Evolutionary conservation across 164 flowering plant species (phyloP).

Genomic region (Vitis rupestris): DNA sequence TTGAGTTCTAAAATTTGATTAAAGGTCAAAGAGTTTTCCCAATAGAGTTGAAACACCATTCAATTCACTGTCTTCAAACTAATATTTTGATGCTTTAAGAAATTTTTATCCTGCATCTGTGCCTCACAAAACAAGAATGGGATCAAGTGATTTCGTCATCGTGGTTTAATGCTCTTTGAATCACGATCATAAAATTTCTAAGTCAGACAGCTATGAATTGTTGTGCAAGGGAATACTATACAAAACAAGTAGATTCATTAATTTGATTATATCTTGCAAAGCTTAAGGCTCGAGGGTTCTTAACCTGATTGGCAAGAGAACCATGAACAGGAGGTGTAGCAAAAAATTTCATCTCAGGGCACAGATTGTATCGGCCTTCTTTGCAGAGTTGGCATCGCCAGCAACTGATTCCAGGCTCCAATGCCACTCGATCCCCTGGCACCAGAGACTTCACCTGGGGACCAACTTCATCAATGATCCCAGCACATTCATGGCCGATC

Average conservation of each 20-base stretch:
- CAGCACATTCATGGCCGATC: conserved; percentile 98
- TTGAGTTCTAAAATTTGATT: no score
- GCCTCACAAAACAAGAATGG: no score
- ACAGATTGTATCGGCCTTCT: conserved; percentile 84
- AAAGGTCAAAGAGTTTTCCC: no score
- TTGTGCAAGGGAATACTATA: no score
- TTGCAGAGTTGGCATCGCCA: conserved; percentile 56
- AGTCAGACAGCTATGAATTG: no score
- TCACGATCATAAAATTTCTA: no score
- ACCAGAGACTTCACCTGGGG: conserved; percentile 60
- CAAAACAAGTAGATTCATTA: background rate
- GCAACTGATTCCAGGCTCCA: conserved; percentile 91
- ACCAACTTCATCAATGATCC: conserved; percentile 85
- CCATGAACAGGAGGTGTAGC: conserved; percentile 91
- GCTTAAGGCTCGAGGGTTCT: background rate
- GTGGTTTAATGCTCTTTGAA: no score
- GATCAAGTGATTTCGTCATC: no score
- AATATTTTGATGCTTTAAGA: no score
- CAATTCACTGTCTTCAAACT: no score
- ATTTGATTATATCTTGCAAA: background rate
- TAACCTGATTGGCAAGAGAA: conserved; percentile 86
- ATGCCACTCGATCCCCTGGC: conserved; percentile 85
- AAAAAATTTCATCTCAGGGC: conserved; percentile 95
- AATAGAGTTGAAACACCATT: no score
- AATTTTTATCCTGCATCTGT: no score